Evolutionary conservation across 129 eudicot genomes (phyloP).

Genomic region (Apium graveolens): DNA sequence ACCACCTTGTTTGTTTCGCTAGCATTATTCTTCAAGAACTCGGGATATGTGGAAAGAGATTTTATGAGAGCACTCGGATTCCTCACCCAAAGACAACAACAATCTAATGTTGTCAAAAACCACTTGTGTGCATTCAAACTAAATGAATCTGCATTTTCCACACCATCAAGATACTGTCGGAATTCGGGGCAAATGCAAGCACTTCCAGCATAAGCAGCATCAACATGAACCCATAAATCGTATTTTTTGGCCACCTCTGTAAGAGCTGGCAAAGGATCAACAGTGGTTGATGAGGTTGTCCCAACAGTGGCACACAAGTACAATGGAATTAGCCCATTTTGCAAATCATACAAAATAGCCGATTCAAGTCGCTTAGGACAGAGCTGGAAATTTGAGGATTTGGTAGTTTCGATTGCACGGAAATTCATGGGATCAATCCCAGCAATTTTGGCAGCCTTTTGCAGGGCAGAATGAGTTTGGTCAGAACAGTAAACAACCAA

Average conservation of each 20-base stretch:
- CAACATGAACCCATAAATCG: not conserved
- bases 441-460: no score
- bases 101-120: conserved; percentile 20
- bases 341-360: conserved; percentile 6
- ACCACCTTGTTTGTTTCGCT: conserved; percentile 18
- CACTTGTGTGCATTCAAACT: conserved; percentile 27
- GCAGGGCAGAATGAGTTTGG: no score
- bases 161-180: conserved; percentile 17
- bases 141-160: conserved; percentile 18
- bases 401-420: not conserved
- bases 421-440: conserved; percentile 32
- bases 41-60: conserved; percentile 16
- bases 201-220: conserved; percentile 9
- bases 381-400: not conserved
- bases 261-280: conserved; percentile 12
- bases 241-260: not conserved
- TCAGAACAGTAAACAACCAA: no score
- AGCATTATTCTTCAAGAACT: conserved; percentile 14
- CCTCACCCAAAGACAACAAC: conserved; percentile 23
- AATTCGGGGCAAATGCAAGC: not conserved
- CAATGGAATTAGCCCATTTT: conserved; percentile 11
- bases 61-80: conserved; percentile 7
- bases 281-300: conserved; percentile 20
- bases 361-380: not conserved
- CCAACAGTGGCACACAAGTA: conserved; percentile 17